Conservation (phyloP, 2,329 filamentous ascomycete genomes). For the Trichoderma atrobrunneum region DNA sequence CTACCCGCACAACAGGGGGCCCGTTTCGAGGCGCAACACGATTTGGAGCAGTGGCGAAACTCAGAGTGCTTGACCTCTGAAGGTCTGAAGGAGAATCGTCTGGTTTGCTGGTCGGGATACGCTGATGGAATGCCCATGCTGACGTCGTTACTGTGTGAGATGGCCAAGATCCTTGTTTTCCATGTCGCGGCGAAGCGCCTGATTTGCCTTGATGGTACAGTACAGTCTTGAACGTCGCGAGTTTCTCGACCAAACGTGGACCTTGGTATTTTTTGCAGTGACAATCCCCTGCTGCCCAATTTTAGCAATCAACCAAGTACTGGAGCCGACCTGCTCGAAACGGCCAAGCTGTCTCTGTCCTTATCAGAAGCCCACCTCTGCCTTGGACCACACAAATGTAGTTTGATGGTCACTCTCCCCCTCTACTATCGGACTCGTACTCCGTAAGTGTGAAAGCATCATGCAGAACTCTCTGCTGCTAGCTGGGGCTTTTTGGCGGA, state of each 20-base stretch:
- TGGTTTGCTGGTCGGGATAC: background rate
- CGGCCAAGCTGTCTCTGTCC: background rate
- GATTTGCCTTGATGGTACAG: background rate
- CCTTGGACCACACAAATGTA: background rate
- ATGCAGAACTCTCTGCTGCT: background rate
- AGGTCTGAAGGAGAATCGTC: background rate
- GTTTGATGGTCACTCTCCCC: background rate
- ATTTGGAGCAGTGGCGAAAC: conserved; percentile 12
- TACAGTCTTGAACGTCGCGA: background rate
- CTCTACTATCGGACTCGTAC: background rate
- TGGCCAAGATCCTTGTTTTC: background rate
- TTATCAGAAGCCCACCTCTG: background rate
- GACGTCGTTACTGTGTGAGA: background rate
- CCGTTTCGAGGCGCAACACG: background rate
- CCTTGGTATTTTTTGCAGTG: background rate
- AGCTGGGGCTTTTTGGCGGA: background rate
- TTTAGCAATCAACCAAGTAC: background rate
- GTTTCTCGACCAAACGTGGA: background rate
- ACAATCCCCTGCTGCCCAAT: background rate
- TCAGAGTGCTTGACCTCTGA: background rate
- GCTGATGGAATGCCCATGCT: background rate
- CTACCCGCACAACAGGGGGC: conserved; percentile 1
- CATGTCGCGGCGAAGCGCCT: background rate
- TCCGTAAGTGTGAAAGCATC: background rate
- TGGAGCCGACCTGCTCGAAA: conserved; percentile 6